These are phyloP conservation scores for Camellia granthamiana DNA, from an alignment of 148 eudicot genomes.

Conservation along the genomic window DNA sequence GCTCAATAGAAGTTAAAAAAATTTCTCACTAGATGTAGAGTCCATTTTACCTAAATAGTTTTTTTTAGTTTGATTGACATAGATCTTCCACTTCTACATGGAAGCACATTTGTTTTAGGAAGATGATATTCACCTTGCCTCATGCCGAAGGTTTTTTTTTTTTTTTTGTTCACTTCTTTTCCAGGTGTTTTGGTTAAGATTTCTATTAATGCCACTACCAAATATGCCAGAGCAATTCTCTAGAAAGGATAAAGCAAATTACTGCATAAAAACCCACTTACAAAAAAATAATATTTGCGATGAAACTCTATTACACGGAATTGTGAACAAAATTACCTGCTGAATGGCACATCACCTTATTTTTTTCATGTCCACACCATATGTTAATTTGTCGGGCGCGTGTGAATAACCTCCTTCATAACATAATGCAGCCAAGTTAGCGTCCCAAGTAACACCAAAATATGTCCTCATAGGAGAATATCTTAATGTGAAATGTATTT, in stretches of 20 bases:
- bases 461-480: not conserved
- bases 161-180: not conserved
- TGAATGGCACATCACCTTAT: constrained; percentile 92
- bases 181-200: not conserved
- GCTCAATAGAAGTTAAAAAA: not conserved
- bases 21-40: not conserved
- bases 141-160: not conserved
- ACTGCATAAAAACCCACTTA: not conserved
- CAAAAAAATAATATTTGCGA: not conserved
- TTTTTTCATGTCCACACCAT: constrained; percentile 83
- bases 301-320: not conserved
- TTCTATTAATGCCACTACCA: constrained; percentile 67
- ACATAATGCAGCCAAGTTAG: constrained; percentile 9
- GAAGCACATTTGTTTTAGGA: not conserved
- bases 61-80: not conserved
- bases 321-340: constrained; percentile 47
- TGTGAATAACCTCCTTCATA: constrained; percentile 75
- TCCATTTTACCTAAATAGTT: not conserved
- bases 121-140: not conserved
- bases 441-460: not conserved
- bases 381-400: constrained; percentile 70
- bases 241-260: constrained; percentile 21
- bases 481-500: not conserved
- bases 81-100: not conserved
- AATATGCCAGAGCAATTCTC: constrained; percentile 90